Percentiles rank a stretch among this genome's conserved stretches.
phyloP scores from a whole-genome alignment of 495 filamentous ascomycete species.

The Xylaria scruposa region DNA sequence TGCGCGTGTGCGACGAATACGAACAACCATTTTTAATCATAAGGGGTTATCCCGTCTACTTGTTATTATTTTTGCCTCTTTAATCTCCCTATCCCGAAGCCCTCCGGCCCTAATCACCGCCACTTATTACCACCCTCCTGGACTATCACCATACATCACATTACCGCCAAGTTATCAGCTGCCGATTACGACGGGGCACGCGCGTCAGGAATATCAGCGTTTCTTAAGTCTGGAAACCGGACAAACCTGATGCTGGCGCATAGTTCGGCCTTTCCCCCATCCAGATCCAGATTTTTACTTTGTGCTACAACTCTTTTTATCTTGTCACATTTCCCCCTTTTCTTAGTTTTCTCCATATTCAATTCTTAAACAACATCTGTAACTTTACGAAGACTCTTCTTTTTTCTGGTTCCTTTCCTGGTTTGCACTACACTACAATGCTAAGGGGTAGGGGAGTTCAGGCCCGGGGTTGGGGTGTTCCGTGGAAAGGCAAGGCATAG shows the following conservation, averaged over 20 bases:
- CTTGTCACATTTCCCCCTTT: neutral
- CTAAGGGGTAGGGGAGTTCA: conserved; percentile 2
- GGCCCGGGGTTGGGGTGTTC: conserved; percentile 3
- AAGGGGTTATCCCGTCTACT: neutral
- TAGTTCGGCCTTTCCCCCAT: neutral
- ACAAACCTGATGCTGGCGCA: neutral
- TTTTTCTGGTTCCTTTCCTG: neutral
- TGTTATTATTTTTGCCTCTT: neutral
- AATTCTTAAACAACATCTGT: neutral
- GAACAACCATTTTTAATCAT: neutral
- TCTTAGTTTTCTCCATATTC: neutral
- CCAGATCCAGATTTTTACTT: neutral
- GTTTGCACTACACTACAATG: neutral
- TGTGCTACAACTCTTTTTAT: neutral
- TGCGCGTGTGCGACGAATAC: neutral
- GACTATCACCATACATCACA: neutral
- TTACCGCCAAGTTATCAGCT: neutral
- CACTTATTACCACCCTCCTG: neutral
- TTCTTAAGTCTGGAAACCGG: neutral
- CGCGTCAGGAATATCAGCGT: neutral
- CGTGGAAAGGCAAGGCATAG: neutral
- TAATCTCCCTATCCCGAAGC: neutral
- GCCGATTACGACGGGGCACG: neutral
- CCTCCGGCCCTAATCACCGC: conserved; percentile 5
- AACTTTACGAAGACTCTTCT: conserved; percentile 2